Conservation (phyloP, 148 eudicot genomes). For the Persicaria tinctoria region DNA sequence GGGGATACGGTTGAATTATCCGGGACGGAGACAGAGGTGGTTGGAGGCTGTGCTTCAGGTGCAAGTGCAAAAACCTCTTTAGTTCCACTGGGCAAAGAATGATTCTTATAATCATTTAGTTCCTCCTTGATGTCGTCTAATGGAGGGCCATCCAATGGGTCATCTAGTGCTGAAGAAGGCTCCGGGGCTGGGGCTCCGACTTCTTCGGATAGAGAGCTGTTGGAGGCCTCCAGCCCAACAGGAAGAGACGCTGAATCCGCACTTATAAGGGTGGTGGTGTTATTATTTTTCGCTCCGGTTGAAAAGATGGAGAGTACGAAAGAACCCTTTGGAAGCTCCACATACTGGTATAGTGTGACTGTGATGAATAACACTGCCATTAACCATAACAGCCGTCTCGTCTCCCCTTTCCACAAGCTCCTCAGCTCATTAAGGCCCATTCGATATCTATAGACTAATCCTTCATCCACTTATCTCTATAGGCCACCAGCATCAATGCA, state of each 20-base stretch:
- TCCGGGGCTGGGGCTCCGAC: not conserved
- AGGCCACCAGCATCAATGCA: not conserved
- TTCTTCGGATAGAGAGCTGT: not conserved
- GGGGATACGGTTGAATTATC: not conserved
- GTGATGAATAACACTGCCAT: not conserved
- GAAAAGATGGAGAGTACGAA: constrained; percentile 6
- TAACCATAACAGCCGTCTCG: constrained; percentile 9
- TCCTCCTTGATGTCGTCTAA: not conserved
- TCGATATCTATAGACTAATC: not conserved
- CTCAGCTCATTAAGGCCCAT: constrained; percentile 8
- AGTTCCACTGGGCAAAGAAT: not conserved
- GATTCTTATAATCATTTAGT: not conserved
- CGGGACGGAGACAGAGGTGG: not conserved
- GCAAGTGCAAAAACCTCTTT: not conserved
- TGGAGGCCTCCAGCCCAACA: not conserved
- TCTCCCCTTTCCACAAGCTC: constrained; percentile 8
- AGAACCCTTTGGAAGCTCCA: not conserved
- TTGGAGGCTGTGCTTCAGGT: not conserved
- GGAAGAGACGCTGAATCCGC: not conserved
- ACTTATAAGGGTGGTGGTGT: not conserved
- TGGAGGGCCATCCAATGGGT: not conserved
- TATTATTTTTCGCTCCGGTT: not conserved
- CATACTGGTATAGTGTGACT: not conserved
- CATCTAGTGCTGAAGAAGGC: not conserved
- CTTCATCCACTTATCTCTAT: not conserved